Percentiles rank a stretch among this genome's conserved stretches.
These are phyloP conservation scores for Colletotrichum spinosum DNA, from an alignment of 2,329 filamentous ascomycete genomes.

Conservation along the genomic window DNA sequence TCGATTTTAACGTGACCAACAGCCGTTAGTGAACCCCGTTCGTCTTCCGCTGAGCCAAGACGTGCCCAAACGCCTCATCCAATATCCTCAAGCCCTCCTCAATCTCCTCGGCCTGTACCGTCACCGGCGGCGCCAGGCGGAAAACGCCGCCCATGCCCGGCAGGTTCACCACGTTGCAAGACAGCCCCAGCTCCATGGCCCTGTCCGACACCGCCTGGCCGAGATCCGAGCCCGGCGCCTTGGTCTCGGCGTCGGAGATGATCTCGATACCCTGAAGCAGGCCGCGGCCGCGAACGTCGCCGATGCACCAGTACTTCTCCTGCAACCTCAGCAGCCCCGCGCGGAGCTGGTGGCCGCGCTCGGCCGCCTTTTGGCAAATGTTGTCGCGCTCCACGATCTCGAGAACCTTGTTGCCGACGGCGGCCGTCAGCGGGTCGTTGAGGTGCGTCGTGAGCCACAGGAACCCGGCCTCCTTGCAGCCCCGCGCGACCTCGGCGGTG, in stretches of 20 bases:
- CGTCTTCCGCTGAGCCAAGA: conserved; percentile 7
- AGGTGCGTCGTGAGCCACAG: conserved; percentile 65
- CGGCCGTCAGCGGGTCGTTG: conserved; percentile 65
- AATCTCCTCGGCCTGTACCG: conserved; percentile 57
- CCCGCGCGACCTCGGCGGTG: conserved; percentile 58
- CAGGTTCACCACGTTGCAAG: conserved; percentile 60
- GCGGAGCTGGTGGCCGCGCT: conserved; percentile 56
- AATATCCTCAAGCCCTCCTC: conserved; percentile 60
- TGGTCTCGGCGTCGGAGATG: conserved; percentile 56
- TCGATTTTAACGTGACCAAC: too few species aligned
- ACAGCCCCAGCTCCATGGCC: conserved; percentile 59
- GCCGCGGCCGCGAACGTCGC: conserved; percentile 63
- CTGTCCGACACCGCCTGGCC: conserved; percentile 55
- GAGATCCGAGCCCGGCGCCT: conserved; percentile 55
- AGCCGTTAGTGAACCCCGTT: too few species aligned
- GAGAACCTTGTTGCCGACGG: conserved; percentile 65
- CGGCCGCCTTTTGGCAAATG: conserved; percentile 53
- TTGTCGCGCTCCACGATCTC: conserved; percentile 64
- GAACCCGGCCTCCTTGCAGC: conserved; percentile 57
- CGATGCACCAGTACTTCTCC: conserved; percentile 63
- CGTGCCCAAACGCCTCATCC: conserved; percentile 57
- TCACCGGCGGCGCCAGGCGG: conserved; percentile 62
- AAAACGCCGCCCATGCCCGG: conserved; percentile 62
- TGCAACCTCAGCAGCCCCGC: conserved; percentile 56
- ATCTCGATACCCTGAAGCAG: conserved; percentile 64